These are phyloP conservation scores for Ophiocordyceps camponoti-floridani DNA, from an alignment of 2,329 filamentous ascomycete species.

Conservation along the genomic window DNA sequence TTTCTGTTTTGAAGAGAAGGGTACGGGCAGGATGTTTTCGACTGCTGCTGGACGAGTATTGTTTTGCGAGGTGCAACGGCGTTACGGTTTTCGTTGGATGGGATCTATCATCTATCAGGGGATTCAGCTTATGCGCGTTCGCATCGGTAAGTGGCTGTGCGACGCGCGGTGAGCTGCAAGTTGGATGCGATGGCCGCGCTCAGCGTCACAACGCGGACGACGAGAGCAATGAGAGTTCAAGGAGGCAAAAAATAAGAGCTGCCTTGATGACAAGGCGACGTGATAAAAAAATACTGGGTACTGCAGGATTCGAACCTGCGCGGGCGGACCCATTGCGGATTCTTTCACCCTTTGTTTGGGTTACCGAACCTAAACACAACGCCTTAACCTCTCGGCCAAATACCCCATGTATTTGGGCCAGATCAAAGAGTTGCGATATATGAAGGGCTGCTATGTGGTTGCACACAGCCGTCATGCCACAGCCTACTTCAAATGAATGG, in stretches of 20 bases:
- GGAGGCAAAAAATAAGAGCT: background rate
- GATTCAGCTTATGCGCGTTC: no score
- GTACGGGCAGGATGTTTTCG: no score
- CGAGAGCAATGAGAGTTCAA: background rate
- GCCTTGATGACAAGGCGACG: no score
- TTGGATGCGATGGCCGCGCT: no score
- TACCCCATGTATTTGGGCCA: slow-evolving; percentile 1
- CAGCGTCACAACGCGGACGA: no score
- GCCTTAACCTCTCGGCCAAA: slow-evolving; percentile 39
- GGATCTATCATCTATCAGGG: background rate
- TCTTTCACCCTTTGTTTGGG: slow-evolving; percentile 7
- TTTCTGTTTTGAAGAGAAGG: background rate
- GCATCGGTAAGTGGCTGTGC: no score
- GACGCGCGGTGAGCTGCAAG: no score
- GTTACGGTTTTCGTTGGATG: background rate
- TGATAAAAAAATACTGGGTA: slow-evolving; percentile 16
- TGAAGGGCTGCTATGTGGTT: no score
- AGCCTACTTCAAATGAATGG: no score
- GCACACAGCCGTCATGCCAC: no score
- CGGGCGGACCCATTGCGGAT: slow-evolving; percentile 23
- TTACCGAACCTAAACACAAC: slow-evolving; percentile 29
- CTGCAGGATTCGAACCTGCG: slow-evolving; percentile 34
- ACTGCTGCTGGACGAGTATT: no score
- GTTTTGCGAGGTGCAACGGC: background rate
- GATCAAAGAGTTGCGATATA: no score